phyloP scores from a whole-genome alignment of 441 rosid species.

The Syzygium syzygioides region DNA sequence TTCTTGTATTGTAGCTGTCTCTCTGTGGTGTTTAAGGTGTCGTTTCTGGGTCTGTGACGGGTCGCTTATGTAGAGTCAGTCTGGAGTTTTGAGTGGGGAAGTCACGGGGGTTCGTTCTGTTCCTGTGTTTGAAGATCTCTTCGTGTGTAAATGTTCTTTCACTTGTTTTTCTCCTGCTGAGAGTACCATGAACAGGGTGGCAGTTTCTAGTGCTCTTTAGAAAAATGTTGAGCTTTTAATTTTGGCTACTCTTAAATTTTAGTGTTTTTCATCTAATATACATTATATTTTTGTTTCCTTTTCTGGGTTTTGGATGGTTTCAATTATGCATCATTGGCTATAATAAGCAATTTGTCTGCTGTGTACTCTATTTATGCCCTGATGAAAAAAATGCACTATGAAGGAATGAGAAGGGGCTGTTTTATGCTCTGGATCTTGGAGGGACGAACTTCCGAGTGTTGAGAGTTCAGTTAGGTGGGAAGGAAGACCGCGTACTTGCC shows the following conservation, averaged over 20 bases:
- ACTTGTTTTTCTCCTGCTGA: background rate
- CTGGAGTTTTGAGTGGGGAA: background rate
- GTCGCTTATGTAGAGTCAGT: background rate
- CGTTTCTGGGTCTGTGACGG: background rate
- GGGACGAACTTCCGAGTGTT: constrained; percentile 85
- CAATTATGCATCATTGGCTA: background rate
- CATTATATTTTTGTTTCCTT: background rate
- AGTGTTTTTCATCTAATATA: background rate
- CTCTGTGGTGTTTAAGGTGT: background rate
- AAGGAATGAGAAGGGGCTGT: constrained; percentile 83
- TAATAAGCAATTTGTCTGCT: background rate
- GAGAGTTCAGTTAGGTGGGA: constrained; percentile 78
- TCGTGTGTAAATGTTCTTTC: background rate
- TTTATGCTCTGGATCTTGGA: constrained; percentile 90
- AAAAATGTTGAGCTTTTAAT: background rate
- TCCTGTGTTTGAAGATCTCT: background rate
- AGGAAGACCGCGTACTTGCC: constrained; percentile 46
- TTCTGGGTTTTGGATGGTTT: background rate
- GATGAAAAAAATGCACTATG: background rate
- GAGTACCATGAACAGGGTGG: background rate
- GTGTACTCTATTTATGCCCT: background rate
- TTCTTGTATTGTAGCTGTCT: background rate
- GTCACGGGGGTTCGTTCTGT: background rate
- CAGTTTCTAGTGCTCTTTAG: background rate
- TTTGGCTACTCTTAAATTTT: background rate